Evolutionary conservation across 2,329 filamentous ascomycete species (phyloP), one percentile per base, ranked within the genome.

Genomic region (Tolypocladium nubicola): DNA sequence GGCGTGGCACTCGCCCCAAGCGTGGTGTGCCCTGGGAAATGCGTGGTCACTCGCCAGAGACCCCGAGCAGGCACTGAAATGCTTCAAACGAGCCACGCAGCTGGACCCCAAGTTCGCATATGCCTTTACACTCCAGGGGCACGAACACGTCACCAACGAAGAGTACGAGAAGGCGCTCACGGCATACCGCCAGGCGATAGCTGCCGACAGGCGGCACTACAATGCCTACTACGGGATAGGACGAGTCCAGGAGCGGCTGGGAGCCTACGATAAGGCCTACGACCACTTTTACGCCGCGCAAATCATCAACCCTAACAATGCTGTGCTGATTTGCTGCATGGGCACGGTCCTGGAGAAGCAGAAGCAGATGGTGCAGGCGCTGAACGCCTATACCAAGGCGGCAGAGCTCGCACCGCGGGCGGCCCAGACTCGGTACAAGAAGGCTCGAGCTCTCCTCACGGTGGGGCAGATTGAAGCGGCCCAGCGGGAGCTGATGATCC

Each of bases 221-320:
- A 96, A 97, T 68, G 94, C 93, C n/a, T 97, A 95, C 83, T 99
- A 97, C 70, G 94, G 94, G 63, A 85, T 88, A 57, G 85, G 84
- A 37, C 79, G 82, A 59, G 91, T 96, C 1, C 94, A 93, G 66
- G 90, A 96, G 71, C 93, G 92, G 67, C 83, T 95, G 65, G 92
- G 91, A 67, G 92, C 90, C 70, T 92, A 90, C 65, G 90, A 96
- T 60, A 90, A 94, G 69, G 93, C 94, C 2, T 89, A 95, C 67
- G 86, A 87, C 58, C 93, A 99, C 74, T 99, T 95, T 76, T 84
- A 90, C 59, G 88, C 90, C 23, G 94, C 94, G 1, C 87, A 90
- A 14, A 78, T 80, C 47, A 96, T 99, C 72, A 97, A 99, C 66
- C 91, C 93, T 2, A 93, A 89, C 59, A 97, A 99, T 66, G 87